Conservation (phyloP, 768 basidiomycete species). For the Clitopilus passeckerianus region DNA sequence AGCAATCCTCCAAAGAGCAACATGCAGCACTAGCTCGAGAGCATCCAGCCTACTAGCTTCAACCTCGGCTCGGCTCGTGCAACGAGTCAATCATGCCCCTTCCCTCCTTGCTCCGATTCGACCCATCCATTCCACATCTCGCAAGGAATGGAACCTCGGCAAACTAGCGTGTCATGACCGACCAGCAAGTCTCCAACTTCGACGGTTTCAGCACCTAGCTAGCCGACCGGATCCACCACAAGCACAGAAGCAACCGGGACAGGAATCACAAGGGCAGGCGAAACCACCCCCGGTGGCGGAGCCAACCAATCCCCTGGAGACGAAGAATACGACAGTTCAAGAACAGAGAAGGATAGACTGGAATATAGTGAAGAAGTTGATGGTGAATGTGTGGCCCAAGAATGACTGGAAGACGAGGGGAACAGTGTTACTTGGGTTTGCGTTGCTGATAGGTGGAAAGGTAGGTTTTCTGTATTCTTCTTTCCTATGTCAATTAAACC, state of each 20-base stretch:
- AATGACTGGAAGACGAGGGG: slow-evolving; percentile 77
- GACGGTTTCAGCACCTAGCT: background rate
- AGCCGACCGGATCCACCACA: background rate
- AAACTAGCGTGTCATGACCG: background rate
- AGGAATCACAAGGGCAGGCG: background rate
- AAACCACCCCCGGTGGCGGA: slow-evolving; percentile 6
- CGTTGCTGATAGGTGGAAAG: slow-evolving; percentile 80
- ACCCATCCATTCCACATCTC: background rate
- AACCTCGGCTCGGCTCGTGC: background rate
- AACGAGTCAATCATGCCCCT: background rate
- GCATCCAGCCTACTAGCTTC: background rate
- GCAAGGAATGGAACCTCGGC: background rate
- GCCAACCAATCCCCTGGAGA: slow-evolving; percentile 1
- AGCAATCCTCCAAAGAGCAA: background rate
- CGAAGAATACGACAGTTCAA: slow-evolving; percentile 23
- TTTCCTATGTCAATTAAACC: too few relatives aligned
- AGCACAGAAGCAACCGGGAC: background rate
- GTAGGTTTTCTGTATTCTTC: slow-evolving; percentile 48
- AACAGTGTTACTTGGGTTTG: slow-evolving; percentile 80
- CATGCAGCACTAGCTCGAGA: background rate
- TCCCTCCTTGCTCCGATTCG: background rate
- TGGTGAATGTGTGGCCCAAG: slow-evolving; percentile 90
- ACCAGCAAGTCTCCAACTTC: background rate
- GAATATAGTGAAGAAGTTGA: slow-evolving; percentile 77
- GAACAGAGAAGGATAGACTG: slow-evolving; percentile 77